These are phyloP conservation scores for Trichoderma hamatum DNA, from an alignment of 2,329 filamentous ascomycete species.

Conservation along the genomic window DNA sequence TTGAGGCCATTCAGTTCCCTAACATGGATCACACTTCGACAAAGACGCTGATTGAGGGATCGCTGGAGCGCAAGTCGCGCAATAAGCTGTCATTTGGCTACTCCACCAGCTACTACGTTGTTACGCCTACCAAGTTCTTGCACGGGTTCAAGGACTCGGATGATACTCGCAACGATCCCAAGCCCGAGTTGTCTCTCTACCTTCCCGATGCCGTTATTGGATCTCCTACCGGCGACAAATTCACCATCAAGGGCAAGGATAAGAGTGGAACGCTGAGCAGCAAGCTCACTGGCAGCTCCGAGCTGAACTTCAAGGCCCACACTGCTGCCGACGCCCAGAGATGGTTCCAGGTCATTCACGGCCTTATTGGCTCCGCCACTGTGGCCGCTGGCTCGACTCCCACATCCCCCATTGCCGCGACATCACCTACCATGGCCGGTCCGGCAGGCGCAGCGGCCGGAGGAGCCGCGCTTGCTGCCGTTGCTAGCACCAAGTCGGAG, in stretches of 20 bases:
- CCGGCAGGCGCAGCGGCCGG: conserved; percentile 5
- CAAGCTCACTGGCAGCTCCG: conserved; percentile 77
- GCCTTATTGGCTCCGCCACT: conserved; percentile 58
- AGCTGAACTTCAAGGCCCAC: conserved; percentile 86
- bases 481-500: conserved; percentile 15
- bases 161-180: conserved; percentile 68
- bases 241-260: conserved; percentile 95
- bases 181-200: conserved; percentile 86
- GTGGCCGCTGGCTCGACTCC: conserved; percentile 34
- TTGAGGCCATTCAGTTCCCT: conserved; percentile 77
- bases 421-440: conserved; percentile 10
- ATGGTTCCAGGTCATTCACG: conserved; percentile 77
- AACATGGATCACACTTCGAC: conserved; percentile 85
- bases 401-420: background rate
- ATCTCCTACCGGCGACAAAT: conserved; percentile 73
- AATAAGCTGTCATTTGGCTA: conserved; percentile 80
- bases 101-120: conserved; percentile 82
- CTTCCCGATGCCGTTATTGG: conserved; percentile 88
- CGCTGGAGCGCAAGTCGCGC: conserved; percentile 86
- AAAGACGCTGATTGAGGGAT: conserved; percentile 82
- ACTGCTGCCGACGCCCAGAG: conserved; percentile 77
- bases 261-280: conserved; percentile 76
- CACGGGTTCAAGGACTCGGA: conserved; percentile 98
- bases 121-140: conserved; percentile 84
- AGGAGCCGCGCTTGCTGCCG: conserved; percentile 20